A percentile compares a stretch with the other conserved stretches of the same genome.
Evolutionary conservation across 169 alveolate species (phyloP).

Genomic region (Plasmodium ovale): DNA sequence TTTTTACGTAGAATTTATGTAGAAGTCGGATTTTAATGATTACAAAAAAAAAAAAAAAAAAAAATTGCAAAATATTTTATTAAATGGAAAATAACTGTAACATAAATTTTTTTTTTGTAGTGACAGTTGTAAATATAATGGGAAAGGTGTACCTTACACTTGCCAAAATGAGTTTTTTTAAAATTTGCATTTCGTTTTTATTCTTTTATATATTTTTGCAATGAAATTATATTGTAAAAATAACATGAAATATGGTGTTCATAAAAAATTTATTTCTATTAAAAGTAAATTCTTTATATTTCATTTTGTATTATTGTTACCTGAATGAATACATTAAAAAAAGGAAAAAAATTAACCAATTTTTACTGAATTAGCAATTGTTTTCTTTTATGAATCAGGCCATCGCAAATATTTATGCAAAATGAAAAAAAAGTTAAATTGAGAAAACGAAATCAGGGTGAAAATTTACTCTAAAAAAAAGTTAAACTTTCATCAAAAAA

Average conservation of each 20-base stretch:
- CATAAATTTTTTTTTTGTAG: background rate
- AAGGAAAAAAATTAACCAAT: background rate
- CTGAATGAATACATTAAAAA: constrained; percentile 16
- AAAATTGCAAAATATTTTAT: constrained; percentile 1
- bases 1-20: constrained; percentile 10
- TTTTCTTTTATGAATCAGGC: background rate
- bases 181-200: constrained; percentile 6
- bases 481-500: no score
- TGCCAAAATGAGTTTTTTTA: background rate
- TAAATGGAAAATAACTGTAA: background rate
- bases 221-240: constrained; percentile 15
- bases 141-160: background rate
- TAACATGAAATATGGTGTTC: constrained; percentile 1
- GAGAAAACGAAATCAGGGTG: constrained; percentile 8
- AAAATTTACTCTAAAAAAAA: background rate
- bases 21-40: constrained; percentile 10
- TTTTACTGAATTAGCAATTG: constrained; percentile 29
- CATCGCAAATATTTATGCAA: background rate
- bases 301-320: constrained; percentile 3
- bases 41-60: constrained; percentile 1
- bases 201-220: constrained; percentile 5
- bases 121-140: background rate
- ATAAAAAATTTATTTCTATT: constrained; percentile 15
- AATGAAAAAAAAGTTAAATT: background rate
- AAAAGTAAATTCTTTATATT: background rate